These are phyloP conservation scores for Fusarium sp. DNA, from an alignment of 2,329 filamentous ascomycete genomes.

Conservation along the genomic window DNA sequence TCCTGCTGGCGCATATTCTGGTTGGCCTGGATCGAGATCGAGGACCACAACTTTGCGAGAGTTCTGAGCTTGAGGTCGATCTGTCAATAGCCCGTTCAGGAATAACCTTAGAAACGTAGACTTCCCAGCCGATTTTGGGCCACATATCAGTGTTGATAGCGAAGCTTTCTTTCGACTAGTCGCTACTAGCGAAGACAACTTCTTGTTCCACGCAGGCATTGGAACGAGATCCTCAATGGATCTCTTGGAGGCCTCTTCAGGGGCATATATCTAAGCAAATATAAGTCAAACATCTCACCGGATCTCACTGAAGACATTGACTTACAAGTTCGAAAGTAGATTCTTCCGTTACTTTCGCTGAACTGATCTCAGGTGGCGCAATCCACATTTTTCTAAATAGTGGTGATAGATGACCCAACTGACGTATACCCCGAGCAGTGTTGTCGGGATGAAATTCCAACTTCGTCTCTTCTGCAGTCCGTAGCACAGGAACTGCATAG, in stretches of 20 bases:
- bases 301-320: not conserved
- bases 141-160: slow-evolving; percentile 69
- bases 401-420: slow-evolving; percentile 71
- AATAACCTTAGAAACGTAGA: slow-evolving; percentile 78
- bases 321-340: slow-evolving; percentile 64
- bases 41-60: slow-evolving; percentile 65
- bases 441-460: slow-evolving; percentile 69
- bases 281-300: slow-evolving; percentile 31
- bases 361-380: slow-evolving; percentile 49
- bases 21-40: slow-evolving; percentile 82
- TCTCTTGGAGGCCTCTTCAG: slow-evolving; percentile 64
- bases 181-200: slow-evolving; percentile 60
- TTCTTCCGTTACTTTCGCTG: slow-evolving; percentile 37
- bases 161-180: slow-evolving; percentile 50
- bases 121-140: slow-evolving; percentile 79
- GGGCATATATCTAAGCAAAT: slow-evolving; percentile 61
- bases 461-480: slow-evolving; percentile 61
- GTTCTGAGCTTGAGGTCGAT: slow-evolving; percentile 14
- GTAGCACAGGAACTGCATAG: slow-evolving; percentile 76
- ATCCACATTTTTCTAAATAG: slow-evolving; percentile 77
- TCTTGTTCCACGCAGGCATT: slow-evolving; percentile 71
- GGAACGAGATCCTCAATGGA: slow-evolving; percentile 67
- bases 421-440: slow-evolving; percentile 60
- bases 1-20: slow-evolving; percentile 78
- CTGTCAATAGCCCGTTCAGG: slow-evolving; percentile 73